A percentile compares a stretch with the other conserved stretches of the same genome.
These are phyloP conservation scores for Penicillium canescens DNA, from an alignment of 495 filamentous ascomycete species.

Conservation along the genomic window DNA sequence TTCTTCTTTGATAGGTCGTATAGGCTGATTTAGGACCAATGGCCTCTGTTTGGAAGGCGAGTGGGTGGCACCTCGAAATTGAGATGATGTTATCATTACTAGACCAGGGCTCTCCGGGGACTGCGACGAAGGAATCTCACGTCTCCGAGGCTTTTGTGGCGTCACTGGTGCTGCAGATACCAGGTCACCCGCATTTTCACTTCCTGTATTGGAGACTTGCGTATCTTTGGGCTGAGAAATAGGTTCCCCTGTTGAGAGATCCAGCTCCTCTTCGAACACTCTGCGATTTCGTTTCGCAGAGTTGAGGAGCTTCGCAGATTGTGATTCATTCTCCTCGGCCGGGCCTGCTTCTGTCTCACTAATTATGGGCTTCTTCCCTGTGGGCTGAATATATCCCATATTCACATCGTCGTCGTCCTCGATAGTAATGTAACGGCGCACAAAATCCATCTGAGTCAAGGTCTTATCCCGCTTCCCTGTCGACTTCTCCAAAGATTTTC, in stretches of 20 bases:
- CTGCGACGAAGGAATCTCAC: constrained; percentile 48
- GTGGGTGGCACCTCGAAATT: constrained; percentile 34
- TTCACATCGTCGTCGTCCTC: constrained; percentile 37
- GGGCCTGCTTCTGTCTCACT: neutral
- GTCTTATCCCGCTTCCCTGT: constrained; percentile 38
- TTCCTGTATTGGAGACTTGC: constrained; percentile 8
- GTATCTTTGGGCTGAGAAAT: constrained; percentile 11
- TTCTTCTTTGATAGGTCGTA: constrained; percentile 27
- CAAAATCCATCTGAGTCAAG: constrained; percentile 50
- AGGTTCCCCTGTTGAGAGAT: constrained; percentile 30
- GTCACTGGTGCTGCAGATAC: constrained; percentile 22
- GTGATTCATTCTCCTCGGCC: neutral
- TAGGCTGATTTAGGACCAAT: constrained; percentile 2
- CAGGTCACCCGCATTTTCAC: neutral
- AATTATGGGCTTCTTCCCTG: constrained; percentile 10
- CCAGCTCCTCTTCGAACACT: constrained; percentile 19
- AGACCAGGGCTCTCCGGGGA: constrained; percentile 47
- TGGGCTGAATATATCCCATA: constrained; percentile 34
- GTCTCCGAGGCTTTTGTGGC: constrained; percentile 32
- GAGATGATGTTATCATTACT: constrained; percentile 40
- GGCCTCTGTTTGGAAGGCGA: constrained; percentile 26
- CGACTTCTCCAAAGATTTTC: constrained; percentile 25
- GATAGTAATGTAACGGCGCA: constrained; percentile 40
- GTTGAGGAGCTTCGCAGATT: neutral
- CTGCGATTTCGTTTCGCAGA: constrained; percentile 16